phyloP scores from a whole-genome alignment of 768 basidiomycete genomes.

The Boletus rubescentipes region DNA sequence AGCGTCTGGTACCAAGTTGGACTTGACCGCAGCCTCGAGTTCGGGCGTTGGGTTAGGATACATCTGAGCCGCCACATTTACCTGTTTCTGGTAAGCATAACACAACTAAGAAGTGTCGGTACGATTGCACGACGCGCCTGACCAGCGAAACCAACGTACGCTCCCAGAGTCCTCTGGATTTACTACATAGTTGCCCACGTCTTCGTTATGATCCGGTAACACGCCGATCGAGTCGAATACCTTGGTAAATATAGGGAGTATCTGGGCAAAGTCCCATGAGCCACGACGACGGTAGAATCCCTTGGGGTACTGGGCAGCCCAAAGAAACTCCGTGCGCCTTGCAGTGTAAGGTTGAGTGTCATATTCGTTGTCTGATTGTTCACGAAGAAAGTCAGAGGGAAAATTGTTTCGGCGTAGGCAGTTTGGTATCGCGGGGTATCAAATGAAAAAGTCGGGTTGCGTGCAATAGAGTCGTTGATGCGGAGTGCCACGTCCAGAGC shows the following conservation, averaged over 20 bases:
- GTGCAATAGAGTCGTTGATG: slow-evolving; percentile 25
- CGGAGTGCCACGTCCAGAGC: slow-evolving; percentile 15
- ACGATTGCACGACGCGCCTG: neutral
- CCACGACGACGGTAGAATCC: slow-evolving; percentile 20
- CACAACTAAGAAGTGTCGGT: slow-evolving; percentile 12
- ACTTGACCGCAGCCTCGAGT: slow-evolving; percentile 17
- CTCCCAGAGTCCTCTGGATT: slow-evolving; percentile 6
- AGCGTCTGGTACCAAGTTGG: slow-evolving; percentile 14
- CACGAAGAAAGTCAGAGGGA: slow-evolving; percentile 19
- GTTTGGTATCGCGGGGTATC: slow-evolving; percentile 14
- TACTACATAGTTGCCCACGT: slow-evolving; percentile 11
- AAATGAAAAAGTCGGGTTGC: slow-evolving; percentile 20
- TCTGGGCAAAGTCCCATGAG: slow-evolving; percentile 1
- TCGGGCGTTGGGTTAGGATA: slow-evolving; percentile 19
- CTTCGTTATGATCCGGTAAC: slow-evolving; percentile 16
- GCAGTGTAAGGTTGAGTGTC: slow-evolving; percentile 9
- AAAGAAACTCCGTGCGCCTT: slow-evolving; percentile 18
- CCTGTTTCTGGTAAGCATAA: slow-evolving; percentile 15
- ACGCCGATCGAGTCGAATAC: slow-evolving; percentile 3
- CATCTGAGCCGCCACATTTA: slow-evolving; percentile 9
- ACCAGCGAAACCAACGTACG: slow-evolving; percentile 6
- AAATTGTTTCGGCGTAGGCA: slow-evolving; percentile 15
- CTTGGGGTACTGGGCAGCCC: slow-evolving; percentile 6
- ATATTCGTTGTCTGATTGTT: slow-evolving; percentile 18
- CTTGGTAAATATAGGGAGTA: neutral